Conservation (phyloP, 2,329 filamentous ascomycete species). For the Penicillium oxalicum region DNA sequence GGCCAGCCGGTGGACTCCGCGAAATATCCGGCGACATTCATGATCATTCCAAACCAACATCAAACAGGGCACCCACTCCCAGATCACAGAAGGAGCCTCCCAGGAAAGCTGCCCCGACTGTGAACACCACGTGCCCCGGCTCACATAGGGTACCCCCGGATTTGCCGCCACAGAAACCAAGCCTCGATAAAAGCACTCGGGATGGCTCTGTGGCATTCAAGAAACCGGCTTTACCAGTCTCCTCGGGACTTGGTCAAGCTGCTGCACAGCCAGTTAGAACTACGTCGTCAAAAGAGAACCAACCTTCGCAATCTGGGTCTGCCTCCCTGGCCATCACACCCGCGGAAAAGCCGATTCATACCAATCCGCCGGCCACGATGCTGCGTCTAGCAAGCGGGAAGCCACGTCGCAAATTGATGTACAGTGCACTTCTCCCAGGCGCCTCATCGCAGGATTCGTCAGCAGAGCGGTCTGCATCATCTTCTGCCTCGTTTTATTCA, state of each 20-base stretch:
- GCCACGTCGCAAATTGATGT: constrained; percentile 42
- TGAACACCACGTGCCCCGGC: background rate
- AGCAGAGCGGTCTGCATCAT: background rate
- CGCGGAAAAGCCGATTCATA: background rate
- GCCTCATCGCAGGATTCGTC: constrained; percentile 12
- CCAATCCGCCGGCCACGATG: constrained; percentile 18
- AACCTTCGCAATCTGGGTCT: background rate
- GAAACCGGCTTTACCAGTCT: background rate
- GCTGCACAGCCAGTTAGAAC: background rate
- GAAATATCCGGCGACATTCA: too few relatives aligned
- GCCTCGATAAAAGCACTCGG: background rate
- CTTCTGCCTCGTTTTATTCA: background rate
- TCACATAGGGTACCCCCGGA: background rate
- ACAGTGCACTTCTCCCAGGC: constrained; percentile 31
- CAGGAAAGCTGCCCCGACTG: background rate
- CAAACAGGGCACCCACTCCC: too few relatives aligned
- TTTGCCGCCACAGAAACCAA: background rate
- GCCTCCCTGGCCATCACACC: background rate
- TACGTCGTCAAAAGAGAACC: background rate
- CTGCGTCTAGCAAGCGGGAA: constrained; percentile 31
- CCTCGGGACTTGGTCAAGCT: background rate
- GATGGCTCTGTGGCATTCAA: background rate
- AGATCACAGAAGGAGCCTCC: too few relatives aligned
- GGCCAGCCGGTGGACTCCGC: too few relatives aligned
- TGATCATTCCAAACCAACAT: too few relatives aligned